Conservation (phyloP, 805 yeast genomes). For the Jamesozyma hellenica region DNA sequence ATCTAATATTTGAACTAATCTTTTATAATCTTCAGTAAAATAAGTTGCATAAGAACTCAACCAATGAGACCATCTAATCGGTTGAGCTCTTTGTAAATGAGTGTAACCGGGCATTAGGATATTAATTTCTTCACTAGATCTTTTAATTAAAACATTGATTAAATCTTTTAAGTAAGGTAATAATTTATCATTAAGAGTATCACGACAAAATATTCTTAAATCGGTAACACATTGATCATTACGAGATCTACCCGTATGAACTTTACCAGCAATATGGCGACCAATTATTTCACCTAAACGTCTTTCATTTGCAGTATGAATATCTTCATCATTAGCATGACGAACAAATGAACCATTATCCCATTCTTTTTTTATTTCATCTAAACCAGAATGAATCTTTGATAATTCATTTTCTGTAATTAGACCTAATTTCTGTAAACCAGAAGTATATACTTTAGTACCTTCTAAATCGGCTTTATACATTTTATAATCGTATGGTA, state of each 20-base stretch:
- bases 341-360: slow-evolving; percentile 43
- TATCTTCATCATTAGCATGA: slow-evolving; percentile 69
- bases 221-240: slow-evolving; percentile 99
- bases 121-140: slow-evolving; percentile 82
- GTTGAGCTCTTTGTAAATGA: slow-evolving; percentile 96
- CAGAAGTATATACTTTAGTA: slow-evolving; percentile 85
- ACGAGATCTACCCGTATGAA: slow-evolving; percentile 98
- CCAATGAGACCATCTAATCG: slow-evolving; percentile 99
- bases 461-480: slow-evolving; percentile 90
- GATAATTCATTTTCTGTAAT: slow-evolving; percentile 60
- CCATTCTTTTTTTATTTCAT: slow-evolving; percentile 73
- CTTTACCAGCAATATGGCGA: slow-evolving; percentile 87
- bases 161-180: slow-evolving; percentile 47
- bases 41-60: slow-evolving; percentile 89
- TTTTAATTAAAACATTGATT: slow-evolving; percentile 52
- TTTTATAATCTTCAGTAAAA: slow-evolving; percentile 79
- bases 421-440: slow-evolving; percentile 69
- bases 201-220: slow-evolving; percentile 89
- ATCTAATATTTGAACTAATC: slow-evolving; percentile 68
- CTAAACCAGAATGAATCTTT: slow-evolving; percentile 79
- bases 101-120: slow-evolving; percentile 98
- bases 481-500: slow-evolving; percentile 94
- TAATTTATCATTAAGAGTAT: slow-evolving; percentile 50
- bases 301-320: slow-evolving; percentile 97
- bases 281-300: slow-evolving; percentile 95